phyloP scores from a whole-genome alignment of 805 yeast species.

The Candida boleticola region DNA sequence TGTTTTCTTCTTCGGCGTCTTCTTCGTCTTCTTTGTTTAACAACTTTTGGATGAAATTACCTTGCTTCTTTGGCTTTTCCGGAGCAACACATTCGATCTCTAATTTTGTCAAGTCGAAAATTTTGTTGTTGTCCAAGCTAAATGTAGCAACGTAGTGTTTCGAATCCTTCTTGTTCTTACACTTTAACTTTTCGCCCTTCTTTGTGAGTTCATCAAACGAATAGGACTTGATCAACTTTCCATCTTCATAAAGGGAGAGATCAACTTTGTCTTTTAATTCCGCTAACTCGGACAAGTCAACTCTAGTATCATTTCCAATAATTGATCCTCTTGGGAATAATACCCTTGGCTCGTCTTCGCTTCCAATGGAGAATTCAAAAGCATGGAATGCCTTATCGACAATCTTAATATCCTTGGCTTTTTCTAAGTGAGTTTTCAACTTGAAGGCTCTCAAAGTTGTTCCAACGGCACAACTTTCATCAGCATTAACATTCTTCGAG shows the following conservation, averaged over 20 bases:
- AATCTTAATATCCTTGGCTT: slow-evolving; percentile 56
- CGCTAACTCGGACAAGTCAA: slow-evolving; percentile 36
- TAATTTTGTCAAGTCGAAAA: slow-evolving; percentile 46
- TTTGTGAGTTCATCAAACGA: slow-evolving; percentile 21
- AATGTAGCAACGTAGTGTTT: slow-evolving; percentile 40
- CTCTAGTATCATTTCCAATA: slow-evolving; percentile 28
- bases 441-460: slow-evolving; percentile 78
- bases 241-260: slow-evolving; percentile 38
- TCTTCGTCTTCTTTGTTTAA: slow-evolving; percentile 19
- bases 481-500: slow-evolving; percentile 88
- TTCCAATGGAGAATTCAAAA: slow-evolving; percentile 39
- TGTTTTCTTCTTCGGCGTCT: slow-evolving; percentile 17
- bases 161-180: slow-evolving; percentile 28
- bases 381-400: slow-evolving; percentile 53
- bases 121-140: slow-evolving; percentile 45
- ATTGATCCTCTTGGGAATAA: slow-evolving; percentile 50
- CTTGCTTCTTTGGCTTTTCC: slow-evolving; percentile 12
- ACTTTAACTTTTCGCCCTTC: slow-evolving; percentile 35
- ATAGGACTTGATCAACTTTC: slow-evolving; percentile 28
- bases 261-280: slow-evolving; percentile 19
- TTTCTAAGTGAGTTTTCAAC: slow-evolving; percentile 63
- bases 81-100: slow-evolving; percentile 41
- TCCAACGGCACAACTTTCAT: slow-evolving; percentile 91
- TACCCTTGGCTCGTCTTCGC: slow-evolving; percentile 15
- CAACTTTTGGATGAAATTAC: slow-evolving; percentile 23